Base-by-base conservation (phyloP, 192 early-diverging fungal species). In the Gaertneriomyces semiglobifer region DNA sequence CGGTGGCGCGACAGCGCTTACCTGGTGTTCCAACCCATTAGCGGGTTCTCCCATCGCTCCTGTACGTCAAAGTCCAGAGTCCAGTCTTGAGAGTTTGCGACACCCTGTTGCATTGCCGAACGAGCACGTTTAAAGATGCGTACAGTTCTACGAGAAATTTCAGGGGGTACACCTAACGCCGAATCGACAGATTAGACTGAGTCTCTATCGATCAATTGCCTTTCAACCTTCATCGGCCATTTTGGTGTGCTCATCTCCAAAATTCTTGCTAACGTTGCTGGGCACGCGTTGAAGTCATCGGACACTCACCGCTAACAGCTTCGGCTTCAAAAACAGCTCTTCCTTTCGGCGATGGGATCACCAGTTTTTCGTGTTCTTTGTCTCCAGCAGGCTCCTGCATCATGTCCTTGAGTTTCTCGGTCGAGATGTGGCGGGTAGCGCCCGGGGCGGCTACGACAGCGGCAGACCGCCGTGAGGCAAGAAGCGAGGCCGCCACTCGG, bases 1-100 rank as follows among this genome's bases (percentile, higher is more conserved):
- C 44, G 18, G 39, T 69, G 9, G 44, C 14, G 48, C 25, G 2
- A 33, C 25, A 33, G 25, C 2, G 2, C 25, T 16, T 81, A 90
- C 87, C 86, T 89, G 64, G 77, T 84, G 44, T 86, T 81, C 96
- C 96, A 98, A 20, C 96, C 94, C 85, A 98, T 96, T 53, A 96
- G 66, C 50, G 84, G 88, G 76, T 98, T 98, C 61, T 90, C 88
- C 92, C 94, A 98, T 53, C 90, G 86, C 70, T 88, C 89, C 62
- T 89, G 73, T 33, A 81, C 85, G 73, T 98, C 94, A 76, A 96
- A 98, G 73, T 95, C 92, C 45, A 98, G 76, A 44, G 84, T 83
- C 96, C 96, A 98, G 62, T 84, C 74, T 63, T 88, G 81, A 43
- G 88, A 87, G 61, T 87, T 82, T 57, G 88, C 84, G 52, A 79